Percentiles rank a stretch among this genome's conserved stretches.
Evolutionary conservation across 306 rosid species (phyloP).

Genomic region (Acacia melanoxylon): DNA sequence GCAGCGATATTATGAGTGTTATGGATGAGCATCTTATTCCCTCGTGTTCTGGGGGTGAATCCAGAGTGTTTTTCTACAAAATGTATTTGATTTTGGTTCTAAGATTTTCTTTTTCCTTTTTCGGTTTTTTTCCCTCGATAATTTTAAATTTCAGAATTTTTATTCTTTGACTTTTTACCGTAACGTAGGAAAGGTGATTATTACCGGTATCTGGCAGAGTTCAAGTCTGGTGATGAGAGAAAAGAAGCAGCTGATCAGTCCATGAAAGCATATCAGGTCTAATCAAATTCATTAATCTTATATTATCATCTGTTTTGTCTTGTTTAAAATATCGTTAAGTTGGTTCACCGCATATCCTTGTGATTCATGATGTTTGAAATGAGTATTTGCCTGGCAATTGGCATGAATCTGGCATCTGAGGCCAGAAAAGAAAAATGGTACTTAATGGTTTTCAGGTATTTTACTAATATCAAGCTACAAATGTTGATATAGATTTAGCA

Average conservation of each 20-base stretch:
- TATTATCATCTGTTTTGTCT: not conserved
- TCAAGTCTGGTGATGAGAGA: constrained; percentile 37
- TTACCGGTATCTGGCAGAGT: constrained; percentile 44
- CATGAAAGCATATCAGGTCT: constrained; percentile 46
- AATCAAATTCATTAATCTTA: not conserved
- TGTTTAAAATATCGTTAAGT: not conserved
- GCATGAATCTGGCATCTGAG: constrained; percentile 1
- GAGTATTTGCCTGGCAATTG: not conserved
- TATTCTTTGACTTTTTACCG: not conserved
- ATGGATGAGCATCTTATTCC: constrained; percentile 44
- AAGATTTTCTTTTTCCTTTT: not conserved
- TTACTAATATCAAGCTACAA: not conserved
- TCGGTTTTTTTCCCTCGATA: not conserved
- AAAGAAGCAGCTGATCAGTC: constrained; percentile 49
- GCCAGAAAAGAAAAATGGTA: not conserved
- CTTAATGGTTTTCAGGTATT: not conserved
- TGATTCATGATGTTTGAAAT: not conserved
- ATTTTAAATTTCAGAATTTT: not conserved
- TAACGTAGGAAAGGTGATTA: constrained; percentile 50
- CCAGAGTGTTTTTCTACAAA: constrained; percentile 41
- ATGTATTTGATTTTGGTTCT: constrained; percentile 22
- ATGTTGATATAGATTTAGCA: not conserved
- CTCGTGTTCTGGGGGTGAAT: constrained; percentile 21
- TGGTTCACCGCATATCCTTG: not conserved
- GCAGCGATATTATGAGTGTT: constrained; percentile 40